These are phyloP conservation scores for Fusarium sp. DNA, from an alignment of 2,329 filamentous ascomycete species.

Conservation along the genomic window DNA sequence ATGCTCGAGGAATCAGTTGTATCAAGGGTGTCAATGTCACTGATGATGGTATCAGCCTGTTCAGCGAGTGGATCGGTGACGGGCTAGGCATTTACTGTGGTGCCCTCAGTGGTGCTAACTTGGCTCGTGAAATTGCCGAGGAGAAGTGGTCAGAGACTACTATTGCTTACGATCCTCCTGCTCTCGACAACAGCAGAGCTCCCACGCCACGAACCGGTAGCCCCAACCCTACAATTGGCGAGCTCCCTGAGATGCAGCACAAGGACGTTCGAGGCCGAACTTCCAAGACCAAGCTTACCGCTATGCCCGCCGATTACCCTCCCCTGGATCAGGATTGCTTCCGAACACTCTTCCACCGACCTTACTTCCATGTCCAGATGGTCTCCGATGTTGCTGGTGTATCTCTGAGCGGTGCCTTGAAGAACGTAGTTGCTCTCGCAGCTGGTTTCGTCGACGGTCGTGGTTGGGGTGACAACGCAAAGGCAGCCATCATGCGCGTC, in stretches of 20 bases:
- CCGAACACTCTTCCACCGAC: constrained; percentile 89
- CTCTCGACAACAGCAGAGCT: constrained; percentile 80
- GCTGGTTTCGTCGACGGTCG: constrained; percentile 95
- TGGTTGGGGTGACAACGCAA: constrained; percentile 98
- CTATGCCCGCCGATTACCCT: constrained; percentile 84
- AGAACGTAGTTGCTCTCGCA: constrained; percentile 95
- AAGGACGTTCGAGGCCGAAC: constrained; percentile 74
- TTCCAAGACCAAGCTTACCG: constrained; percentile 75
- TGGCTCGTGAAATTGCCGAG: constrained; percentile 91
- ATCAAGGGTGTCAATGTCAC: constrained; percentile 98
- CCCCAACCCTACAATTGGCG: constrained; percentile 59
- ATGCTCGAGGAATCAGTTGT: constrained; percentile 92
- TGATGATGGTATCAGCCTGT: constrained; percentile 85
- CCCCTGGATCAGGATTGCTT: constrained; percentile 86
- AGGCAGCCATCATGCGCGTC: constrained; percentile 97
- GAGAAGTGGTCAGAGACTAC: constrained; percentile 99
- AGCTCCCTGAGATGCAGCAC: constrained; percentile 69
- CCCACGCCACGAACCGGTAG: constrained; percentile 63
- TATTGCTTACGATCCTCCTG: constrained; percentile 92
- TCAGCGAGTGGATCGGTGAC: constrained; percentile 94
- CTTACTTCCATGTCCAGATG: constrained; percentile 97
- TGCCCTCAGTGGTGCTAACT: constrained; percentile 94
- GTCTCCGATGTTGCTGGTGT: constrained; percentile 96
- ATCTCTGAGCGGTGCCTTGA: constrained; percentile 91
- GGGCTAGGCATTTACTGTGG: constrained; percentile 96